Percentiles rank a stretch among this genome's conserved stretches.
These are phyloP conservation scores for Tetracladium setigerum DNA, from an alignment of 495 filamentous ascomycete species.

Conservation along the genomic window DNA sequence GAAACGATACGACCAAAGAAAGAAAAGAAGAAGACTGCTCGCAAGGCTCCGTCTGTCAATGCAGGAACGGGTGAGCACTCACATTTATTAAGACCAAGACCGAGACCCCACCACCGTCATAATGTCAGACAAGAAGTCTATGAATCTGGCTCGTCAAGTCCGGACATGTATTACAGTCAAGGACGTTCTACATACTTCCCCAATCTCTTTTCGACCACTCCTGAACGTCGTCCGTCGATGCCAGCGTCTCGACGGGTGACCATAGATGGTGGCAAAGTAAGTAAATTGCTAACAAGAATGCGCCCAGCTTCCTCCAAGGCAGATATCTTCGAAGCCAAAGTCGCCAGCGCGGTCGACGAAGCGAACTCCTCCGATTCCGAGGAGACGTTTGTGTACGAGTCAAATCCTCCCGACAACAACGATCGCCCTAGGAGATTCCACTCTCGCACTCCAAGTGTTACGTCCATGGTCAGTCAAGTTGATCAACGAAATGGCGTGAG, in stretches of 20 bases:
- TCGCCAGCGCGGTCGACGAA: slow-evolving; percentile 87
- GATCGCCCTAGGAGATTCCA: slow-evolving; percentile 79
- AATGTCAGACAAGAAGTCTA: slow-evolving; percentile 23
- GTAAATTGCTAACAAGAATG: slow-evolving; percentile 42
- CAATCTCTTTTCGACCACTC: slow-evolving; percentile 10
- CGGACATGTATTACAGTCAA: slow-evolving; percentile 28
- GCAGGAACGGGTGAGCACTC: slow-evolving; percentile 62
- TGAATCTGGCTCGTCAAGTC: slow-evolving; percentile 24
- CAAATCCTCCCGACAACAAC: slow-evolving; percentile 76
- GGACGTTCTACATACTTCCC: slow-evolving; percentile 22
- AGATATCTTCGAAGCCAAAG: slow-evolving; percentile 94
- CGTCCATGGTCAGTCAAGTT: slow-evolving; percentile 77
- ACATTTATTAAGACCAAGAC: slow-evolving; percentile 21
- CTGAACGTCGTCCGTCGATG: slow-evolving; percentile 7
- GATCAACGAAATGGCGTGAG: slow-evolving; percentile 60
- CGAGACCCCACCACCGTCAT: slow-evolving; percentile 25
- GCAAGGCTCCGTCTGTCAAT: slow-evolving; percentile 65
- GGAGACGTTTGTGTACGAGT: slow-evolving; percentile 98
- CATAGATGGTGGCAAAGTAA: slow-evolving; percentile 24
- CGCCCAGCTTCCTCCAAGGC: slow-evolving; percentile 83
- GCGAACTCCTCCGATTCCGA: slow-evolving; percentile 94
- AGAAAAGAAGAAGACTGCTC: slow-evolving; percentile 70
- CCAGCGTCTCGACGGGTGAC: slow-evolving; percentile 13
- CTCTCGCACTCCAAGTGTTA: slow-evolving; percentile 90
- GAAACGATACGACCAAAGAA: slow-evolving; percentile 92